Conservation (phyloP, 805 yeast genomes). For the Lipomyces orientalis region DNA sequence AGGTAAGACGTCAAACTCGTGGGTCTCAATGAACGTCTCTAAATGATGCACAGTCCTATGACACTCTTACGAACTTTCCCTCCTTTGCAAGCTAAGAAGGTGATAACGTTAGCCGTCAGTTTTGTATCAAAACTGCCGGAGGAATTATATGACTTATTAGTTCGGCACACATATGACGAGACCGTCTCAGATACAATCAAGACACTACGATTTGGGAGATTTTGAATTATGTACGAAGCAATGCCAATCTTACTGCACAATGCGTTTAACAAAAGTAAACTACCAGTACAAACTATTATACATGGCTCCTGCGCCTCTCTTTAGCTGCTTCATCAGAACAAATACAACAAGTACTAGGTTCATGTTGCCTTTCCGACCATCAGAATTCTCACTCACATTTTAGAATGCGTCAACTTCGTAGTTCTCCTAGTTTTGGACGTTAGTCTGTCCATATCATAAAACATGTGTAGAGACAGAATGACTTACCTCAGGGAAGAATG, state of each 20-base stretch:
- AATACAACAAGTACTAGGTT: background rate
- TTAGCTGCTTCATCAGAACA: background rate
- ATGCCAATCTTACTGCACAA: background rate
- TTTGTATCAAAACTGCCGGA: constrained; percentile 78
- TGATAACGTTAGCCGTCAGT: constrained; percentile 78
- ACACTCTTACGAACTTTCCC: constrained; percentile 75
- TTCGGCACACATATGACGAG: constrained; percentile 66
- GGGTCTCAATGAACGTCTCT: background rate
- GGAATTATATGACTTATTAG: constrained; percentile 64
- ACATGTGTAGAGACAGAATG: background rate
- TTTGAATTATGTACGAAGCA: background rate
- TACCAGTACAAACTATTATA: constrained; percentile 4
- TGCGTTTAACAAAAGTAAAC: background rate
- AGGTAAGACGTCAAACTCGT: constrained; percentile 39
- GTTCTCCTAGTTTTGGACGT: constrained; percentile 35
- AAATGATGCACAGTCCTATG: constrained; percentile 60
- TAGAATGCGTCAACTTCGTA: constrained; percentile 52
- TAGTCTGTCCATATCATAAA: background rate
- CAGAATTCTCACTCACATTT: background rate
- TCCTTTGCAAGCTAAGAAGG: constrained; percentile 68
- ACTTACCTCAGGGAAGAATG: constrained; percentile 58
- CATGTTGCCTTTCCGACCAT: background rate
- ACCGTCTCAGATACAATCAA: constrained; percentile 42
- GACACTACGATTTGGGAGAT: background rate
- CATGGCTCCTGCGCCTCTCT: background rate